Evolutionary conservation across 2,329 filamentous ascomycete species (phyloP), one percentile per base, ranked within the genome.

Genomic region (Raffaelea albimanens): DNA sequence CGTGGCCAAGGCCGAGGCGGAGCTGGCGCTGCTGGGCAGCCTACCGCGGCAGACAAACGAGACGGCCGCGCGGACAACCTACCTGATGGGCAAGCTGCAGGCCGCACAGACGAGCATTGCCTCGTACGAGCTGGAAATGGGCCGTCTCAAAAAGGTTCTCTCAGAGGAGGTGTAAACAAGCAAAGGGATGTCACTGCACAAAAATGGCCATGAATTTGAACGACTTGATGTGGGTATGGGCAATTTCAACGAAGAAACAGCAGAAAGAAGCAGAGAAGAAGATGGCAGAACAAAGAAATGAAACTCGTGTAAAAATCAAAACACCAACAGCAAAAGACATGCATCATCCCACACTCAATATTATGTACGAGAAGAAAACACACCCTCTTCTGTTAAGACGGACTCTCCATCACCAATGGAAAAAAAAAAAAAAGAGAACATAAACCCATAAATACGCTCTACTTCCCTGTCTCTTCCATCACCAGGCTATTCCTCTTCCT

Each of bases 1-100:
- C 10, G 87, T 96, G 50, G 81, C 83, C 38, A 87, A 87, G 64
- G 83, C 78, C 40, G 91, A 96, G 69, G 71, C 72, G 22, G 90
- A 97, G 65, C 68, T 97, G 49, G 72, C 65, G 10, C 59, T 86
- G 47, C 65, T 96, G n/a, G 87, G 78, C 1, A 72, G 73, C 19
- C 61, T 95, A 56, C 84, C 83, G 7, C 82, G 75, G 44, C 80
- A 86, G 62, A 85, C 88, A 1, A 66, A 69, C 19, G 83, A 93
- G 69, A 70, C 86, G 23, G 69, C 68, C 1, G 73, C 76, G 0
- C 70, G 91, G 31, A 73, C 88, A 3, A 69, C 76, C 48, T 96
- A 87, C 67, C 66, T 96, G 53, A 63, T 95, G 42, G 64, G 61
- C 1, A 95, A 95, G 69, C 65, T 95, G 51, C 73, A 80, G 55